Conservation (phyloP, 345 rosid species). For the Populus ilicifolia region DNA sequence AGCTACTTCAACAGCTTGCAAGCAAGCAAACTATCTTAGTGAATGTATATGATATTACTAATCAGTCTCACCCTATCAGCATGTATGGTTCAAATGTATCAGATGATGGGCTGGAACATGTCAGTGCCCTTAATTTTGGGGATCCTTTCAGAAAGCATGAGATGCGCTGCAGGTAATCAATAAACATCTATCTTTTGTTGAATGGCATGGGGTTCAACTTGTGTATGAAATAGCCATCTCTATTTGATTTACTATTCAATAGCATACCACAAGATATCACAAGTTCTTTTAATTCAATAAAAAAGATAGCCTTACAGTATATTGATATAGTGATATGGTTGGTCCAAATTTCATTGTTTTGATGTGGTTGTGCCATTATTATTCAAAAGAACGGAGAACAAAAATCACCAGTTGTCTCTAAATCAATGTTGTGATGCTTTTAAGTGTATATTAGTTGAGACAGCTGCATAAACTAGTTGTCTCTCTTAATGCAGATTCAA, state of each 20-base stretch:
- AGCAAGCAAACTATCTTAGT: conserved; percentile 92
- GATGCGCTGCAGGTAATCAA: conserved; percentile 90
- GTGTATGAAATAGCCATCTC: conserved; percentile 1
- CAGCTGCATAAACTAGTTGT: conserved; percentile 8
- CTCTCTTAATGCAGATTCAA: conserved; percentile 55
- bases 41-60: conserved; percentile 78
- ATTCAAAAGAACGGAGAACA: neutral
- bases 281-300: neutral
- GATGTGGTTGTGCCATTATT: neutral
- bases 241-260: neutral
- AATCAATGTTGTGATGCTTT: neutral
- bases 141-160: conserved; percentile 94
- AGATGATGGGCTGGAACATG: conserved; percentile 52
- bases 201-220: neutral
- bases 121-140: conserved; percentile 76
- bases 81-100: conserved; percentile 80
- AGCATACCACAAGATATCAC: neutral
- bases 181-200: conserved; percentile 9
- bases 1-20: conserved; percentile 92
- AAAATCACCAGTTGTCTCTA: neutral
- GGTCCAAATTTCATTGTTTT: neutral
- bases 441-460: conserved; percentile 5
- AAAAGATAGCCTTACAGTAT: neutral
- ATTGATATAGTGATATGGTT: neutral
- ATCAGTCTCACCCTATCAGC: conserved; percentile 70